Base-by-base conservation (phyloP, 2,329 filamentous ascomycete species). In the Pseudogymnoascus sp. region DNA sequence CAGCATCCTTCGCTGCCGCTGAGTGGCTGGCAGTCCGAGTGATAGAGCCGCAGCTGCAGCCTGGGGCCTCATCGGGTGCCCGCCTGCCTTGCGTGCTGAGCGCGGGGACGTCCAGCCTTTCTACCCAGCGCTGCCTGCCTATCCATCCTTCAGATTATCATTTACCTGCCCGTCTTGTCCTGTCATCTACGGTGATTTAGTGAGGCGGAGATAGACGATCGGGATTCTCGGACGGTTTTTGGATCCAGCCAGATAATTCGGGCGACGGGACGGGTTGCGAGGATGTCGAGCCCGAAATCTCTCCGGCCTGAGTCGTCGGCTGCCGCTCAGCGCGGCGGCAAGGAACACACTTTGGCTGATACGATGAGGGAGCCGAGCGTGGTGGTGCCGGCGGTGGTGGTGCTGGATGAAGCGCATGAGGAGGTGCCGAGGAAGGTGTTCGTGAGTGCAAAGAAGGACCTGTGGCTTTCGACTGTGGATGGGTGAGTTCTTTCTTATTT, bases 401-500 rank as follows among this genome's bases (percentile, higher is more conserved):
- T 76, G 12, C 60, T 77, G 41, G 72, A 74, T 19, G 67, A 67
- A 13, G 58, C 69, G 28, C 62, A 73, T 30, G 69, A 70, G 19
- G 71, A 70, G 3, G 60, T 65, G 23, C 66, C 68, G 58, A 64
- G 66, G 6, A 71, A 69, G 30, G 71, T 74, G 38, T 58, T 66
- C 3, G 67, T 74, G 34, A 71, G 76, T 64, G 74, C 73, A 6
- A 74, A 71, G 61, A 73, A 76, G 59, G 77, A 79, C 64, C 70
- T 79, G 21, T 79, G 76, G 77, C 66, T 79, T 48, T 75, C 75
- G 59, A 78, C 75, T n/a, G 72, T 72, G 18, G 77, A 79, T 65
- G 77, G 76, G 74, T 76, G 67, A 71, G 73, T 23, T 18, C 38
- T 39, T 28, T n/a, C 12, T 41, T 18, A 3, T 57, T n/a, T 41